phyloP scores from a whole-genome alignment of 2,329 filamentous ascomycete species.

The Pyricularia grisea region DNA sequence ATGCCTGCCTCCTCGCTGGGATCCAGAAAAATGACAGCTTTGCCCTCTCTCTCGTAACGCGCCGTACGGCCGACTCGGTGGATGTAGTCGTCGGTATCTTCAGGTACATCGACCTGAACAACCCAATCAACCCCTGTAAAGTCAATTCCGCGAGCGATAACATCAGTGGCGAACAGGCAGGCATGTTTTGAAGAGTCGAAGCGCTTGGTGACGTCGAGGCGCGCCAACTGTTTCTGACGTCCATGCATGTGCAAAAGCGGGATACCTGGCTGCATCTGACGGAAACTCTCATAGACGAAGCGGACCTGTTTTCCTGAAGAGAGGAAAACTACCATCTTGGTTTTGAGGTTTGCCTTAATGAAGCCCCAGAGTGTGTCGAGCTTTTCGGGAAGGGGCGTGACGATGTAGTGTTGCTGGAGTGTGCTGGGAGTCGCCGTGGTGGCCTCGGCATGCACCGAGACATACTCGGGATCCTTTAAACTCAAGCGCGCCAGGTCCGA shows the following conservation, averaged over 20 bases:
- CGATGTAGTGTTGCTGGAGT: conserved; percentile 84
- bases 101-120: conserved; percentile 94
- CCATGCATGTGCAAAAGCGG: conserved; percentile 88
- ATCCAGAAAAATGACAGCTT: conserved; percentile 83
- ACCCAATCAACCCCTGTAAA: conserved; percentile 98
- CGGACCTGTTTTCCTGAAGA: conserved; percentile 94
- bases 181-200: conserved; percentile 75
- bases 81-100: conserved; percentile 96
- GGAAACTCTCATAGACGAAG: conserved; percentile 89
- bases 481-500: conserved; percentile 85
- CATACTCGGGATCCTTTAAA: conserved; percentile 85
- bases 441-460: conserved; percentile 83
- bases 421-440: conserved; percentile 69
- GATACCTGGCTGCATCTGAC: conserved; percentile 89
- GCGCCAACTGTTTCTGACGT: conserved; percentile 81
- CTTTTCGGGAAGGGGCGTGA: conserved; percentile 80
- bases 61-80: conserved; percentile 92
- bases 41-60: conserved; percentile 80
- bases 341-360: conserved; percentile 80
- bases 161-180: conserved; percentile 91
- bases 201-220: conserved; percentile 76
- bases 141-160: conserved; percentile 87
- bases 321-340: conserved; percentile 91
- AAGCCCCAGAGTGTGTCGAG: conserved; percentile 90
- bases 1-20: conserved; percentile 91